Conservation (phyloP, 2,329 filamentous ascomycete genomes). For the Aspergillus udagawae region DNA sequence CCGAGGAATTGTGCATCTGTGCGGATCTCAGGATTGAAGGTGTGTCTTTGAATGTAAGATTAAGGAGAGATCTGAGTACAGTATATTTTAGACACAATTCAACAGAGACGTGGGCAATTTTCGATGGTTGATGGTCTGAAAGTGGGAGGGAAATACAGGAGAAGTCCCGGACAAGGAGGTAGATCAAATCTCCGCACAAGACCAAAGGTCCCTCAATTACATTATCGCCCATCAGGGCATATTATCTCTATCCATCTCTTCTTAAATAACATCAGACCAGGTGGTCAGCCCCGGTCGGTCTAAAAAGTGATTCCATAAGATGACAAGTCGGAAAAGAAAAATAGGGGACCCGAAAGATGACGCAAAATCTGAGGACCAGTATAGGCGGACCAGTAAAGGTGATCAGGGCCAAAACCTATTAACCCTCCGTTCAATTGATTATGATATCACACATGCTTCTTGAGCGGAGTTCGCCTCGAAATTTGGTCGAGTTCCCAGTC, state of each 20-base stretch:
- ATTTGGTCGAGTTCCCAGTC: neutral
- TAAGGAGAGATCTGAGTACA: too few species aligned
- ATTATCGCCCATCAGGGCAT: conserved; percentile 10
- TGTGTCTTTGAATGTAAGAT: neutral
- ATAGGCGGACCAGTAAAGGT: neutral
- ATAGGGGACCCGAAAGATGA: neutral
- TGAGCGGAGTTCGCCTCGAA: neutral
- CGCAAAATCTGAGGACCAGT: neutral
- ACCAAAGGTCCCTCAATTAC: conserved; percentile 1
- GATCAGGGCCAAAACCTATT: neutral
- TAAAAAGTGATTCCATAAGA: neutral
- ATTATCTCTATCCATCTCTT: conserved; percentile 17
- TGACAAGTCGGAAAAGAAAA: neutral
- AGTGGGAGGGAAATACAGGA: neutral
- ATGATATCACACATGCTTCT: neutral
- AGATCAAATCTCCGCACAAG: neutral
- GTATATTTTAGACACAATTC: too few species aligned
- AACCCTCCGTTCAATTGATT: neutral
- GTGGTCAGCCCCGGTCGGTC: conserved; percentile 1
- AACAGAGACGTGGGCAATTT: too few species aligned
- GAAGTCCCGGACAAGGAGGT: neutral
- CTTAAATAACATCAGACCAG: conserved; percentile 15
- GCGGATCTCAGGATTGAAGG: neutral
- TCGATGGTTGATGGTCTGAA: neutral
- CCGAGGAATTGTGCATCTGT: neutral